Conservation (phyloP, 2,329 filamentous ascomycete genomes). For the Triangularia verruculosa region DNA sequence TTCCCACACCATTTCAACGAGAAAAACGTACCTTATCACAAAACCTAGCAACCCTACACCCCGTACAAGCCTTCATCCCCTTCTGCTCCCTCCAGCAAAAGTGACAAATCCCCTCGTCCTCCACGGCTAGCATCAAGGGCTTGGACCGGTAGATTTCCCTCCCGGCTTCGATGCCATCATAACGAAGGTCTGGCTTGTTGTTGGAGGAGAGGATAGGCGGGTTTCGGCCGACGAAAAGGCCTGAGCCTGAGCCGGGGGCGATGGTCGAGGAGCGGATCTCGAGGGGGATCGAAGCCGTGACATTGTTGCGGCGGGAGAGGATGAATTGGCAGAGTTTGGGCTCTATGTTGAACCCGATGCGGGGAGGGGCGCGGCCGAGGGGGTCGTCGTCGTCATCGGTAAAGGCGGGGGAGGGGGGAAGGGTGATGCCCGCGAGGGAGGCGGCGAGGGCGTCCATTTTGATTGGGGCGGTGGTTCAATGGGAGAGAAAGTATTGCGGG, state of each 20-base stretch:
- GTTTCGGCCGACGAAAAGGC: slow-evolving; percentile 25
- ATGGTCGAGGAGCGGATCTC: slow-evolving; percentile 24
- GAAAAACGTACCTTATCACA: slow-evolving; percentile 30
- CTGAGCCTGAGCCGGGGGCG: slow-evolving; percentile 29
- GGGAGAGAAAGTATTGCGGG: background rate
- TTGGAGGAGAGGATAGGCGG: background rate
- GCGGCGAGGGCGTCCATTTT: background rate
- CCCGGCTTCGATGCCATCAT: slow-evolving; percentile 19
- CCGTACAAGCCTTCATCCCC: slow-evolving; percentile 21
- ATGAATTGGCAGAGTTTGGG: slow-evolving; percentile 16
- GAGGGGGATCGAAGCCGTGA: slow-evolving; percentile 12
- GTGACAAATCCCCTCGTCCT: slow-evolving; percentile 28
- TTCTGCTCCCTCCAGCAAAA: slow-evolving; percentile 26
- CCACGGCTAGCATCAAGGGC: slow-evolving; percentile 22
- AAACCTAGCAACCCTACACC: slow-evolving; percentile 29
- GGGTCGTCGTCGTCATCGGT: slow-evolving; percentile 1
- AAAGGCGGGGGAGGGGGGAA: background rate
- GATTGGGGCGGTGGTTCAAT: background rate
- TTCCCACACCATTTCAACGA: background rate
- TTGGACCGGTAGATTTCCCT: slow-evolving; percentile 29
- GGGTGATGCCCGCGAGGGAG: background rate
- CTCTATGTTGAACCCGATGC: slow-evolving; percentile 15
- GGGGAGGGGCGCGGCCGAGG: slow-evolving; percentile 13
- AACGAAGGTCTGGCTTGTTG: background rate
- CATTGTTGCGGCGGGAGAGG: slow-evolving; percentile 2